Conservation (phyloP, 208 protist genomes). For the Trypanosoma mega region DNA sequence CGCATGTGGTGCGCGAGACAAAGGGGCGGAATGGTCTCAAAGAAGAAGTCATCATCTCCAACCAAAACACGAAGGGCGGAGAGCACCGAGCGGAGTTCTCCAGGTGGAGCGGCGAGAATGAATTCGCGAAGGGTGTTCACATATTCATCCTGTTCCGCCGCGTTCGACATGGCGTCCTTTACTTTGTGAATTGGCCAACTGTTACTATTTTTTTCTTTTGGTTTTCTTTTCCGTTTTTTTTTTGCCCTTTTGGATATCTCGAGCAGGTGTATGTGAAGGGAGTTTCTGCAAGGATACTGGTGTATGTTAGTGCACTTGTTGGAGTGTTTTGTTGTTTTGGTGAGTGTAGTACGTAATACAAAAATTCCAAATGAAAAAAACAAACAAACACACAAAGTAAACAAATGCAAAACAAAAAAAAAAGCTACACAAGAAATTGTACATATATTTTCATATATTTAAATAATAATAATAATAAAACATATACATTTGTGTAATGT, state of each 20-base stretch:
- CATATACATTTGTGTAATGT: no score
- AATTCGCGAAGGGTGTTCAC: constrained; percentile 20
- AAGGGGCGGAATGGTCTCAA: constrained; percentile 12
- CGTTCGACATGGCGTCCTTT: no score
- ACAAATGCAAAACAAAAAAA: not conserved
- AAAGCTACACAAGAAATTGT: not conserved
- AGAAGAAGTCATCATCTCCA: constrained; percentile 24
- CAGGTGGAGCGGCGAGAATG: constrained; percentile 27
- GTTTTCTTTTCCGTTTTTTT: not conserved
- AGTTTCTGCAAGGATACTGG: no score
- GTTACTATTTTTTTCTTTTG: not conserved
- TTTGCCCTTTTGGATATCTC: no score
- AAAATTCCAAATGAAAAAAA: constrained; percentile 3
- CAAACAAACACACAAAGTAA: constrained; percentile 14
- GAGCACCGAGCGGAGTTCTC: constrained; percentile 21
- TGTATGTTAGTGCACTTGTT: no score
- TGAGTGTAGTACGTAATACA: no score
- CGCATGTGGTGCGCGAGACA: constrained; percentile 26
- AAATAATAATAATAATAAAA: no score
- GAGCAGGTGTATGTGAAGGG: no score
- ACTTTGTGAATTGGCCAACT: no score
- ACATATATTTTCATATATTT: no score
- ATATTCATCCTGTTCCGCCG: not conserved
- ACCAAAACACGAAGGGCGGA: constrained; percentile 13
- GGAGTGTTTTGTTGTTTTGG: no score